Base-by-base conservation (phyloP, 2,329 filamentous ascomycete species). In the Cladosporium sp. region DNA sequence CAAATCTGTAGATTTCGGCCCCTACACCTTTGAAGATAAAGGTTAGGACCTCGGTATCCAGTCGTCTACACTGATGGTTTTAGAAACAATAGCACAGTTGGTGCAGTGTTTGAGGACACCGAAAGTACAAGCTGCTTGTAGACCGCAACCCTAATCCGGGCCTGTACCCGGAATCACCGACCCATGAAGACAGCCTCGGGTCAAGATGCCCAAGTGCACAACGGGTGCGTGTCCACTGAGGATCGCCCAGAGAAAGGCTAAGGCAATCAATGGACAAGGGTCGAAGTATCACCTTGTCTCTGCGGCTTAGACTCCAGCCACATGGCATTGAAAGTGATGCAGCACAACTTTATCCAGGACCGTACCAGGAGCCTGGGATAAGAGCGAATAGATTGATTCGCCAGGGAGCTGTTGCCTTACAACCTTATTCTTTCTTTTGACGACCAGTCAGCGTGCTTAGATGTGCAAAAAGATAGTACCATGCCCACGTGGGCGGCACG, bases 301-400 rank as follows among this genome's bases (percentile, higher is more conserved):
- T 46, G 39, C 39, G 39, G 39, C 39, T 46, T 21, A 46, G 21
- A 46, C n/a, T 23, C 21, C 39, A 46, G 39, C 39, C 39, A 46
- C 39, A 7, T 2, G 39, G n/a, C 25, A 54, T 54, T 54, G 51
- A 28, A 28, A 54, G 51, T 54, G 28, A 54, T 18, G 51, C 18
- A 54, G 28, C 51, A 54, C 18, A 54, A 21, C 26, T n/a, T 32
- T 30, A 28, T 54, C 18, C n/a, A 18, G 18, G 13, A 28, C 28
- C 18, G 51, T 30, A 30, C 26, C 30, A 54, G 51, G 51, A 23
- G 28, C 30, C 32, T 57, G 21, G 16, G 11, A 36, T 26, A 23
- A 57, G 54, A 39, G 16, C 54, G 32, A 25, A 39, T 39, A 4
- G 21, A 36, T 57, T 57, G 54, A 57, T 57, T 57, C 54, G 54